Conservation (phyloP, 2,329 filamentous ascomycete species). For the Phaeosphaeriaceae sp. region DNA sequence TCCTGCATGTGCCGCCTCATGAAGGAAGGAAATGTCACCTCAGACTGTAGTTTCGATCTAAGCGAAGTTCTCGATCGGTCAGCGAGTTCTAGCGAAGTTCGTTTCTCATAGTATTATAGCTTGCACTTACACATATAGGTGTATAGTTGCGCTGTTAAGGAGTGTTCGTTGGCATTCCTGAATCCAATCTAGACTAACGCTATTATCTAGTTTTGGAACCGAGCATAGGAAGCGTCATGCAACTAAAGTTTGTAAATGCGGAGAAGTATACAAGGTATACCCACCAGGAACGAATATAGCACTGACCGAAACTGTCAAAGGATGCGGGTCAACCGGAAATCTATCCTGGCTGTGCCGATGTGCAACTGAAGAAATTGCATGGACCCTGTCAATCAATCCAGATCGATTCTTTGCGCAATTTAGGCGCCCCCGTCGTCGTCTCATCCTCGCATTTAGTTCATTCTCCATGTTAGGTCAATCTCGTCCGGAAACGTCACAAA, state of each 20-base stretch:
- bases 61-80: conserved; percentile 11
- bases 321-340: conserved; percentile 22
- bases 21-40: not conserved
- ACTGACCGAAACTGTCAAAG: conserved; percentile 15
- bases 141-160: conserved; percentile 14
- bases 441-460: not conserved
- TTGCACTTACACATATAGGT: conserved; percentile 30
- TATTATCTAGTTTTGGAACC: conserved; percentile 17
- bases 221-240: conserved; percentile 24
- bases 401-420: conserved; percentile 11
- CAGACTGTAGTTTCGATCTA: not conserved
- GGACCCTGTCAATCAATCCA: conserved; percentile 14
- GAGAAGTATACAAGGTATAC: conserved; percentile 22
- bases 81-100: conserved; percentile 17
- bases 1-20: not conserved
- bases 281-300: conserved; percentile 19
- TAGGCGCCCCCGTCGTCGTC: conserved; percentile 16
- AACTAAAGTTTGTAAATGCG: conserved; percentile 25
- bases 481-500: not conserved
- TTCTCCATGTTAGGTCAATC: not conserved
- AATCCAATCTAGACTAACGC: conserved; percentile 13
- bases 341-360: conserved; percentile 19
- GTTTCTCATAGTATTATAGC: conserved; percentile 25
- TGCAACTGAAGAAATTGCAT: conserved; percentile 24
- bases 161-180: conserved; percentile 2